A percentile compares a stretch with the other conserved stretches of the same genome.
Conservation (phyloP, 495 filamentous ascomycete species). For the Xylaria sp. region DNA sequence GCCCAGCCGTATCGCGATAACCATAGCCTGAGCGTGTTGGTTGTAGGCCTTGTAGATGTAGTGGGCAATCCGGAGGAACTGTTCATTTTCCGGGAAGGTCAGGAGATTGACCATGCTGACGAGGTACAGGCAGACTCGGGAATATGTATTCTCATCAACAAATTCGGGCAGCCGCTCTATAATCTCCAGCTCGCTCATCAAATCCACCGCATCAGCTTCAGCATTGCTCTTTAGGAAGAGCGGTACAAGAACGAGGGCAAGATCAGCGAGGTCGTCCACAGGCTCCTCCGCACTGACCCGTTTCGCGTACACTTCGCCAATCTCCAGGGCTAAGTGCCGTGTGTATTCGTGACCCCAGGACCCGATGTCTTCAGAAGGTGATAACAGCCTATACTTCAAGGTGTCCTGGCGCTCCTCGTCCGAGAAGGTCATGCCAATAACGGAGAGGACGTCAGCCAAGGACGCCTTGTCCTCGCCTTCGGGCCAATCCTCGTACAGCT, state of each 20-base stretch:
- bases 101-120: slow-evolving; percentile 98
- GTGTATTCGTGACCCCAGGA: slow-evolving; percentile 99
- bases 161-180: slow-evolving; percentile 90
- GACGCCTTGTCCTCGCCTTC: slow-evolving; percentile 83
- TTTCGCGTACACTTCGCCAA: slow-evolving; percentile 90
- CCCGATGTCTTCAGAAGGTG: slow-evolving; percentile 88
- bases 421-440: slow-evolving; percentile 98
- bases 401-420: slow-evolving; percentile 96
- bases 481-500: slow-evolving; percentile 87
- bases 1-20: slow-evolving; percentile 92
- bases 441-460: slow-evolving; percentile 93
- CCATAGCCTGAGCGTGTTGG: slow-evolving; percentile 89
- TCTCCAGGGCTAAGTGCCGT: slow-evolving; percentile 92
- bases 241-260: slow-evolving; percentile 84
- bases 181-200: slow-evolving; percentile 95
- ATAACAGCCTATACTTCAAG: slow-evolving; percentile 89
- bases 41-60: slow-evolving; percentile 91
- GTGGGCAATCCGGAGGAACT: slow-evolving; percentile 90
- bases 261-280: slow-evolving; percentile 76
- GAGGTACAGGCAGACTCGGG: slow-evolving; percentile 95
- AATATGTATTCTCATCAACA: slow-evolving; percentile 92
- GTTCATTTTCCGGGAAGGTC: slow-evolving; percentile 95
- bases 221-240: slow-evolving; percentile 97
- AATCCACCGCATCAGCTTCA: slow-evolving; percentile 95
- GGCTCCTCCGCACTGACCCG: slow-evolving; percentile 65